phyloP scores from a whole-genome alignment of 768 basidiomycete species.

The Leucosporidium creatinivorum region DNA sequence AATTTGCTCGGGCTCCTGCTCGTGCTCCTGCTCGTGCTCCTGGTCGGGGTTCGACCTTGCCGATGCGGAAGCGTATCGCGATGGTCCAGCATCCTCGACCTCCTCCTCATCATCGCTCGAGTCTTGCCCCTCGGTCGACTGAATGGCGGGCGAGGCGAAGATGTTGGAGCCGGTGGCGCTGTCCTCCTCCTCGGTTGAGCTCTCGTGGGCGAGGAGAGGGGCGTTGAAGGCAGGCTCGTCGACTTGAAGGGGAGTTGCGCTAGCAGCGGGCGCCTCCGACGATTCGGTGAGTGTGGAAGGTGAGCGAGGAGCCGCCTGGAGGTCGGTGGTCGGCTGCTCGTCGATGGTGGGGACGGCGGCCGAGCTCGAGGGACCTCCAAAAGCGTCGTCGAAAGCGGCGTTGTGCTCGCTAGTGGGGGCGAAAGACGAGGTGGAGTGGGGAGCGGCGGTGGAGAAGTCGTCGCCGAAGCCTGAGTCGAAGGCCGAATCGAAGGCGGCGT shows the following conservation, averaged over 20 bases:
- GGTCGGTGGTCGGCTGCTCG: too few species aligned
- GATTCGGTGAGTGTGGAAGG: too few species aligned
- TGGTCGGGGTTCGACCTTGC: neutral
- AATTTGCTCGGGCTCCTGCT: neutral
- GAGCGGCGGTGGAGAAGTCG: slow-evolving; percentile 11
- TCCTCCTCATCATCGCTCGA: slow-evolving; percentile 51
- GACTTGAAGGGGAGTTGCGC: neutral
- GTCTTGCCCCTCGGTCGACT: slow-evolving; percentile 7
- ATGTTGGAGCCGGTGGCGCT: neutral
- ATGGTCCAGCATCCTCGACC: slow-evolving; percentile 1
- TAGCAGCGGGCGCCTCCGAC: neutral
- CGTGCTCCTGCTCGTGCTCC: neutral
- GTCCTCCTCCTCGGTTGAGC: neutral
- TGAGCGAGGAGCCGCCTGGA: too few species aligned
- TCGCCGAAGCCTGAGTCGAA: slow-evolving; percentile 23
- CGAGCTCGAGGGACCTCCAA: slow-evolving; percentile 18
- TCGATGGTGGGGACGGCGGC: too few species aligned
- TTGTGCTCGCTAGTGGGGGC: slow-evolving; percentile 7
- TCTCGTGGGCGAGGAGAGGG: too few species aligned
- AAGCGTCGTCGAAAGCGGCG: slow-evolving; percentile 41
- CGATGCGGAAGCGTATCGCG: neutral
- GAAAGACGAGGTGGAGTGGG: slow-evolving; percentile 9
- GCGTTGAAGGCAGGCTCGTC: neutral
- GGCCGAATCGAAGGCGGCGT: slow-evolving; percentile 40
- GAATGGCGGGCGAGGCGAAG: neutral